phyloP scores from a whole-genome alignment of 306 rosid genomes.

The Ormosia emarginata region DNA sequence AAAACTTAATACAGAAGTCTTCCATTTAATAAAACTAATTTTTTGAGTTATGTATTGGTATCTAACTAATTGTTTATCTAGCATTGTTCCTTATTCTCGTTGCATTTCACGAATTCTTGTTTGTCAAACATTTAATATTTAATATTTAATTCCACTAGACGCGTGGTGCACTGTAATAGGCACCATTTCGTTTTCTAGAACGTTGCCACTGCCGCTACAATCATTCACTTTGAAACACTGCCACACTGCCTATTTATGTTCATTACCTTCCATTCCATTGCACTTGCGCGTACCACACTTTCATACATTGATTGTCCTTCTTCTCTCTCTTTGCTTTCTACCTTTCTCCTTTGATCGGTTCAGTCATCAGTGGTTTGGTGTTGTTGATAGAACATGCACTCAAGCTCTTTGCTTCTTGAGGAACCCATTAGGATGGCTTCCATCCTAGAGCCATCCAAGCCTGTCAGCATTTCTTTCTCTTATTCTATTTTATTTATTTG shows the following conservation, averaged over 20 bases:
- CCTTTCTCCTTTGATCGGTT: neutral
- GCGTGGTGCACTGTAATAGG: too few species aligned
- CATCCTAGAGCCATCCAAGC: slow-evolving; percentile 75
- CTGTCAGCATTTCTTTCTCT: slow-evolving; percentile 40
- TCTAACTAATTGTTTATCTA: too few species aligned
- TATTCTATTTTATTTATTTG: neutral
- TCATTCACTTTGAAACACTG: neutral
- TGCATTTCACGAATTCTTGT: too few species aligned
- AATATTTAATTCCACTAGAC: too few species aligned
- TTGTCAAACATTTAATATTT: too few species aligned
- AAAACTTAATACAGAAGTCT: too few species aligned
- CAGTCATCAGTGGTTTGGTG: neutral
- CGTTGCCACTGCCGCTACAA: neutral
- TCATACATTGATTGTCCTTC: neutral
- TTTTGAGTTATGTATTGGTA: too few species aligned
- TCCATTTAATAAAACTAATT: too few species aligned
- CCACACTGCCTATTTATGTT: neutral
- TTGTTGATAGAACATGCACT: slow-evolving; percentile 40
- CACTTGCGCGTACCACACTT: neutral
- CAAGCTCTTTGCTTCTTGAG: slow-evolving; percentile 66
- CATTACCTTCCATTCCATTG: neutral
- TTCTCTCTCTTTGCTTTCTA: neutral
- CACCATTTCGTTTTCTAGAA: neutral
- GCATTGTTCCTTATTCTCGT: too few species aligned
- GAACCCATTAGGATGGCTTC: slow-evolving; percentile 89